phyloP scores from a whole-genome alignment of 2,329 filamentous ascomycete genomes.

The Neophaeococcomyces aloes region DNA sequence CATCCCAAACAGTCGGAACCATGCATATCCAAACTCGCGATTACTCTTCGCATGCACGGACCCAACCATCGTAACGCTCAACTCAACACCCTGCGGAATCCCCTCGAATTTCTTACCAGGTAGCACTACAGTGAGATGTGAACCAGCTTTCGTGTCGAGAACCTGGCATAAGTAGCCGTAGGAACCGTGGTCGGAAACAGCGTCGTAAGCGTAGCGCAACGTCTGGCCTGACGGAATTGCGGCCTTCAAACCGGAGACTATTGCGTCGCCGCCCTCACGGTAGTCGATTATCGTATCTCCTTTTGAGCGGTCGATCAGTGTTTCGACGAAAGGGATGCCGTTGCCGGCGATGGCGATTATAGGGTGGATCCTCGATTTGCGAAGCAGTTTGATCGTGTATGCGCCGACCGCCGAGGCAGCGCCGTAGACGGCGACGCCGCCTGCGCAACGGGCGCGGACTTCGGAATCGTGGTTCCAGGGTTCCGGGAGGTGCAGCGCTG shows the following conservation, averaged over 20 bases:
- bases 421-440: constrained; percentile 43
- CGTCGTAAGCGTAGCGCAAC: constrained; percentile 47
- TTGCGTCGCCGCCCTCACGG: constrained; percentile 44
- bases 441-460: not conserved
- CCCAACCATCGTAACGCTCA: constrained; percentile 15
- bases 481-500: constrained; percentile 9
- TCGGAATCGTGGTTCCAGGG: constrained; percentile 6
- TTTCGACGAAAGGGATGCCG: constrained; percentile 41
- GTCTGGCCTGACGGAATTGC: constrained; percentile 32
- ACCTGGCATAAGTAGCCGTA: constrained; percentile 37
- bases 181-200: constrained; percentile 45
- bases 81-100: constrained; percentile 12
- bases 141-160: constrained; percentile 27
- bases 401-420: constrained; percentile 47
- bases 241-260: constrained; percentile 37
- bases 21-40: constrained; percentile 37
- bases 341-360: constrained; percentile 49
- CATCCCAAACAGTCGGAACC: constrained; percentile 35
- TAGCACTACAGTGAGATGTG: constrained; percentile 10
- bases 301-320: constrained; percentile 40
- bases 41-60: constrained; percentile 10
- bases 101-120: constrained; percentile 10
- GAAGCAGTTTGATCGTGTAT: constrained; percentile 48
- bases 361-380: constrained; percentile 48
- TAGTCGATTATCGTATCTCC: constrained; percentile 54